These are phyloP conservation scores for Ascochyta pisi DNA, from an alignment of 2,329 filamentous ascomycete genomes.

Conservation along the genomic window DNA sequence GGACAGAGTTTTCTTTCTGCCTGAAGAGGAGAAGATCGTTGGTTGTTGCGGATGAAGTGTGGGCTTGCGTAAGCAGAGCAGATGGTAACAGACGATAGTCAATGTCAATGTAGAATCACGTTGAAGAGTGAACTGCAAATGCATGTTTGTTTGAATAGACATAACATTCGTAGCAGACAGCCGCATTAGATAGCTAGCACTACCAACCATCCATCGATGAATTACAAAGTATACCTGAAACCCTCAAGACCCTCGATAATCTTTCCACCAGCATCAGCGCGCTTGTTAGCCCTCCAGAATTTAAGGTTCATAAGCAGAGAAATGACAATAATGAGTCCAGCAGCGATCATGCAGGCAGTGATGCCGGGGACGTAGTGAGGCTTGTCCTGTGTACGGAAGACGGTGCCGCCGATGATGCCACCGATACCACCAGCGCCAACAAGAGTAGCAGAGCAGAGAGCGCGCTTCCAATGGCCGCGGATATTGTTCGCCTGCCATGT, in stretches of 20 bases:
- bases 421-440: constrained; percentile 79
- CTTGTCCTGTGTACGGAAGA: constrained; percentile 64
- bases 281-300: constrained; percentile 48
- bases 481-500: constrained; percentile 89
- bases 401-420: constrained; percentile 76
- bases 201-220: background rate
- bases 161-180: background rate
- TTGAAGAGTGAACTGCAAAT: no score
- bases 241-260: constrained; percentile 47
- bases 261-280: constrained; percentile 49
- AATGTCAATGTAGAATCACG: no score
- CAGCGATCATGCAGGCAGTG: constrained; percentile 47
- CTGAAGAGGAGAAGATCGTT: no score
- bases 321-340: constrained; percentile 45
- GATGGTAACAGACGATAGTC: no score
- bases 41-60: no score
- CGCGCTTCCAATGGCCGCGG: constrained; percentile 86
- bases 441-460: constrained; percentile 76
- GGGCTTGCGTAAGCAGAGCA: no score
- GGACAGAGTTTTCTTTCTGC: no score
- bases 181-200: background rate
- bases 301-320: constrained; percentile 39
- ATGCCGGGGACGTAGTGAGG: constrained; percentile 46
- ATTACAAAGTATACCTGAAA: constrained; percentile 42
- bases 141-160: background rate